phyloP scores from a whole-genome alignment of 2,329 filamentous ascomycete genomes.

The Ilyonectria destructans region DNA sequence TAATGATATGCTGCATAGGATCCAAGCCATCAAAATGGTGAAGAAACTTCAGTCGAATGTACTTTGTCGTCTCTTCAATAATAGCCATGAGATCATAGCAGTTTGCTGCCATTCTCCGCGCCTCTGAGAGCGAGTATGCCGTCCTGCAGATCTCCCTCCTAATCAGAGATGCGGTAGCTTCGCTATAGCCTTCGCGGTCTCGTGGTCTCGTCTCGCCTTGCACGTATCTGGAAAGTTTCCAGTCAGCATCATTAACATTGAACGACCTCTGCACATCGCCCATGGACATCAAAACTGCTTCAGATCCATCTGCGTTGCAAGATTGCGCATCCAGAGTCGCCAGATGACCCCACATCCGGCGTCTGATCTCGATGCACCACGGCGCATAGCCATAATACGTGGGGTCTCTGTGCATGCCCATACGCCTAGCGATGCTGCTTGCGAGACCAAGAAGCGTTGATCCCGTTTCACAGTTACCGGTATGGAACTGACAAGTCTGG shows the following conservation, averaged over 20 bases:
- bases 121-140: conserved; percentile 30
- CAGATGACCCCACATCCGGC: conserved; percentile 38
- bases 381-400: conserved; percentile 37
- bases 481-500: conserved; percentile 39
- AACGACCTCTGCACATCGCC: conserved; percentile 35
- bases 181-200: conserved; percentile 38
- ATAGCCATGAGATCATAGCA: conserved; percentile 34
- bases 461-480: conserved; percentile 35
- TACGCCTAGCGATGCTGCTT: conserved; percentile 35
- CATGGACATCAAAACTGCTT: conserved; percentile 27
- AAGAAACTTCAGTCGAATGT: conserved; percentile 33
- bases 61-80: conserved; percentile 33
- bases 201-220: conserved; percentile 25
- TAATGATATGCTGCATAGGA: conserved; percentile 35
- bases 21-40: conserved; percentile 37
- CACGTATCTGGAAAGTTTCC: conserved; percentile 16
- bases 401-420: conserved; percentile 38
- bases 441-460: conserved; percentile 35
- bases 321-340: conserved; percentile 36
- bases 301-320: conserved; percentile 33
- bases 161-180: conserved; percentile 30
- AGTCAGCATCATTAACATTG: conserved; percentile 33
- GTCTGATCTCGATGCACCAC: conserved; percentile 37
- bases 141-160: conserved; percentile 35
- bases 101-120: conserved; percentile 23